Percentiles rank a stretch among this genome's conserved stretches.
Conservation (phyloP, 768 basidiomycete genomes). For the Serpula lacrymans region DNA sequence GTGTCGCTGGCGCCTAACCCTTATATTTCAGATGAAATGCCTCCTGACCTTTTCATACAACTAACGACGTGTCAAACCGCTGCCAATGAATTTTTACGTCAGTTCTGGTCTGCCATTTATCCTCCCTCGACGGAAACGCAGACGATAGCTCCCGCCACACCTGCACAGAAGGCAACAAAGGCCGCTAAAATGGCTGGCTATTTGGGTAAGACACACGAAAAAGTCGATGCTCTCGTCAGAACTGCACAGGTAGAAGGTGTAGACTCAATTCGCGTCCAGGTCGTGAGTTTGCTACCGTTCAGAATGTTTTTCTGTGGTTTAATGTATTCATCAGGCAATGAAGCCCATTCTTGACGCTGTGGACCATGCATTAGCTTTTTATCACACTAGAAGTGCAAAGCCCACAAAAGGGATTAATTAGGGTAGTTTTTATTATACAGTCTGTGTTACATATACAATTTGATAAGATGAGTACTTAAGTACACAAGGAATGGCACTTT, state of each 20-base stretch:
- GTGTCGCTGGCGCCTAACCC: background rate
- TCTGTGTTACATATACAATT: too few relatives aligned
- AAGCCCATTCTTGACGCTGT: conserved; percentile 71
- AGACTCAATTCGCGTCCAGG: conserved; percentile 60
- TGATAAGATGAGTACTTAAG: too few relatives aligned
- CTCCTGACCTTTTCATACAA: conserved; percentile 72
- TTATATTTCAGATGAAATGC: conserved; percentile 62
- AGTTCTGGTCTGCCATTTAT: conserved; percentile 89
- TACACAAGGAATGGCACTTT: too few relatives aligned
- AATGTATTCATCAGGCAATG: conserved; percentile 53
- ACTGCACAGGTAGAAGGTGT: conserved; percentile 57
- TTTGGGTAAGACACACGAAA: conserved; percentile 74
- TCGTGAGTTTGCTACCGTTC: conserved; percentile 41
- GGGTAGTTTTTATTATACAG: too few relatives aligned
- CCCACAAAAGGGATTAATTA: too few relatives aligned
- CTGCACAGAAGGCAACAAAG: conserved; percentile 71
- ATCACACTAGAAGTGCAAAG: conserved; percentile 37
- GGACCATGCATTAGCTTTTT: conserved; percentile 65
- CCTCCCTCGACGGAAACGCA: conserved; percentile 64
- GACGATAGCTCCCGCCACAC: conserved; percentile 46
- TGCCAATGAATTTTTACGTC: conserved; percentile 92
- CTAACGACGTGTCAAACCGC: conserved; percentile 91
- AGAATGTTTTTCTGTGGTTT: conserved; percentile 2
- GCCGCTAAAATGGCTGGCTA: conserved; percentile 87
- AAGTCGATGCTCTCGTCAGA: conserved; percentile 74